Evolutionary conservation across 2,329 filamentous ascomycete species (phyloP), one percentile per base, ranked within the genome.

Genomic region (Diaporthe sp.): DNA sequence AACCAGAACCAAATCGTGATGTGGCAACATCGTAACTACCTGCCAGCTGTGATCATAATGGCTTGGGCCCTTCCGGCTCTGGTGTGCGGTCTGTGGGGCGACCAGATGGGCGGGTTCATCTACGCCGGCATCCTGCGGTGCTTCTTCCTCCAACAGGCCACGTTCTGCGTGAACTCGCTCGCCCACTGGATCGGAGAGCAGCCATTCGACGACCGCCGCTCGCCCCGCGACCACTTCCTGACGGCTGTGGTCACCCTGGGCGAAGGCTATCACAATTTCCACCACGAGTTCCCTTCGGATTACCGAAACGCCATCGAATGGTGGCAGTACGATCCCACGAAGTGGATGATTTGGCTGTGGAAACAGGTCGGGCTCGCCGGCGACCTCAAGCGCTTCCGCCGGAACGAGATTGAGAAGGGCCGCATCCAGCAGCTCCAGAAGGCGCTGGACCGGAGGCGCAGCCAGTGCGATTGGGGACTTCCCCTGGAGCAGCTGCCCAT

Each of bases 81-180:
- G 46, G 91, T 97, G 77, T 92, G 93, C 81, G 94, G 95, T 79
- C 87, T 97, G 82, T 97, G 94, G 94, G 91, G 91, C 83, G 95
- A 97, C 85, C 96, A 91, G 90, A 83, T 89, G 75, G 95, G 95
- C 79, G 95, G 95, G 59, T 94, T 95, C 84, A 89, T 97, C 83
- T 97, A 97, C 82, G 94, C 89, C 77, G 95, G 94, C 81, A 95
- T 97, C 79, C 91, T 97, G 78, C 92, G 95, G 79, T 93, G 96
- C 86, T 96, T 95, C 89, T 93, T 96, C 85, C 94, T 97, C 78
- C 95, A 97, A 88, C 95, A 97, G 86, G 94, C 95, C 76, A 97
- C 95, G 78, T 97, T 97, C 90, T 97, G 95, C 81, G 94, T 97
- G 89, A 97, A 97, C 90, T 96, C 94, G n/a, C 88, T 97, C 77